Evolutionary conservation across 1,139 yeast genomes (phyloP), one percentile per base, ranked within the genome.

Genomic region (Hansenula anomala): DNA sequence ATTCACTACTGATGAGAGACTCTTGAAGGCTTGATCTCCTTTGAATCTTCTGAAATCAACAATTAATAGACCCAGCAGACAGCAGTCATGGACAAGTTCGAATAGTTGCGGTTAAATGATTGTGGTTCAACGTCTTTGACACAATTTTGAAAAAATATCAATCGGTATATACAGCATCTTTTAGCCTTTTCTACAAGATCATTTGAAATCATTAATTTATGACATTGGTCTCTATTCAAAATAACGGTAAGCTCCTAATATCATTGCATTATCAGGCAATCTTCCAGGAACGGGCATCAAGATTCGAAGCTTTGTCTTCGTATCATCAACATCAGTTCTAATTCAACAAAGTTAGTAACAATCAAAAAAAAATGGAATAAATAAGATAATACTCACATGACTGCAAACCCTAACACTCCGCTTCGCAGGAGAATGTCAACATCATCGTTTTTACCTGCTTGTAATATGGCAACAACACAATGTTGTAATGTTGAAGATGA

Each of bases 241-340:
- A 55, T 82, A 86, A 47, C 89, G 75, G 52, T 74, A 78, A 34
- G 76, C 74, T 2, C 95, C 89, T 33, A 85, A 60, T 2, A 86
- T 56, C 54, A 82, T 66, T 2, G 82, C 79, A 44, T 76, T 73
- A n/a, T 71, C 65, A 0, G 98, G 98, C 29, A 89, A 66, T 32
- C 80, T 73, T 0, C 96, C 95, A 1, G 96, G 96, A 18, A 86
- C 83, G 0, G 98, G 97, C 49, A 90, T 71, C 47, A 90, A 67
- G 6, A 92, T 71, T 54, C 82, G 81, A 45, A 88, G 59, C 49
- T 76, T 82, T n/a, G 75, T 73, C 54, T 81, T 82, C 16, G 75
- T 67, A 47, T 90, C 97, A 37, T 77, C 83, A 10, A 76, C 78
- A 41, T 75, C 81, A 9, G 80, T 74, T 15, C 34, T 32, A 61